Evolutionary conservation across 164 flowering plant genomes (phyloP).

Genomic region (Pachysandra terminalis): DNA sequence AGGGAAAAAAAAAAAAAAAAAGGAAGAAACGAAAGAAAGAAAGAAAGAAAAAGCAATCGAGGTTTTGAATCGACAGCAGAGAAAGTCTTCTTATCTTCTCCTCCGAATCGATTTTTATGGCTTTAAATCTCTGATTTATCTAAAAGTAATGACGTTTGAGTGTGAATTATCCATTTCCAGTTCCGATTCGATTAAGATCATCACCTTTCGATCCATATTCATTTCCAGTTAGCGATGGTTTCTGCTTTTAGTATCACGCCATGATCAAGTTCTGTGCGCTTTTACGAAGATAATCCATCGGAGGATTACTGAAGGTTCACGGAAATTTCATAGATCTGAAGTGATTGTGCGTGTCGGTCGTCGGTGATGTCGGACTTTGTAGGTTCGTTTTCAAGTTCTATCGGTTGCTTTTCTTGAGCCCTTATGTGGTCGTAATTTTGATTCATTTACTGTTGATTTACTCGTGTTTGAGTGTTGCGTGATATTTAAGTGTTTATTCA

Average conservation of each 20-base stretch:
- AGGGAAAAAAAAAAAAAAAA: background rate
- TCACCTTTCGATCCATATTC: slow-evolving; percentile 5
- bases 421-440: slow-evolving; percentile 17
- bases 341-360: background rate
- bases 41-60: slow-evolving; percentile 1
- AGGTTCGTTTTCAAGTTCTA: slow-evolving; percentile 23
- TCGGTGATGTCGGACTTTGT: slow-evolving; percentile 17
- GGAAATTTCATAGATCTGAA: slow-evolving; percentile 12
- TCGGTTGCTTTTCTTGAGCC: slow-evolving; percentile 26
- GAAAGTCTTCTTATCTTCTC: no score
- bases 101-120: background rate
- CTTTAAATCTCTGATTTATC: background rate
- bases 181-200: background rate
- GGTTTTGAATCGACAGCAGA: background rate
- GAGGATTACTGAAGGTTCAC: background rate
- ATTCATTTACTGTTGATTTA: background rate
- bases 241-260: background rate
- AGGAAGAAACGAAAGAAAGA: background rate
- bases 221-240: slow-evolving; percentile 1
- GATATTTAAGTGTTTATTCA: background rate
- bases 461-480: background rate
- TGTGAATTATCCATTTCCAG: slow-evolving; percentile 1
- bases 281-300: background rate
- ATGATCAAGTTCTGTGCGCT: background rate
- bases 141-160: slow-evolving; percentile 1